These are phyloP conservation scores for Arabidopsis arenosa DNA, from an alignment of 345 rosid species.

Conservation along the genomic window DNA sequence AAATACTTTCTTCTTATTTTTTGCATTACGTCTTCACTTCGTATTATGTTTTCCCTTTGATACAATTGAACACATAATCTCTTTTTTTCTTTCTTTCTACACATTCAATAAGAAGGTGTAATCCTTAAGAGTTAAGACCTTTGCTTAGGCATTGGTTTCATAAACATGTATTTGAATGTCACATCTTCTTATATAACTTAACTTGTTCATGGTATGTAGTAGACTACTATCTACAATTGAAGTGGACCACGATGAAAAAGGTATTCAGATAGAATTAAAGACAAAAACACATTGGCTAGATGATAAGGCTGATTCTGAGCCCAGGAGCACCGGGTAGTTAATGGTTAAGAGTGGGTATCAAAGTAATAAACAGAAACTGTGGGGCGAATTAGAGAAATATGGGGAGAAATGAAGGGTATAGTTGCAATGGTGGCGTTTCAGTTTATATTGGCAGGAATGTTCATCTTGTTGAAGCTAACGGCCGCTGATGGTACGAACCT, in stretches of 20 bases:
- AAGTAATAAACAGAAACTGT: slow-evolving; percentile 5
- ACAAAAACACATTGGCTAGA: slow-evolving; percentile 10
- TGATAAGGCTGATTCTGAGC: slow-evolving; percentile 15
- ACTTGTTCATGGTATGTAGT: not conserved
- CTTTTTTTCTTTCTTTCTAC: not conserved
- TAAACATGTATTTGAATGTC: slow-evolving; percentile 21
- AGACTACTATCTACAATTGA: not conserved
- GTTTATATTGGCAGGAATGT: slow-evolving; percentile 43
- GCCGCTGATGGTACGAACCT: slow-evolving; percentile 42
- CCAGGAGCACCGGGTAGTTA: not conserved
- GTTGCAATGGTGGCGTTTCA: slow-evolving; percentile 48
- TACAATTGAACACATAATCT: slow-evolving; percentile 7
- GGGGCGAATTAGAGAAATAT: slow-evolving; percentile 2
- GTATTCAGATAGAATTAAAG: slow-evolving; percentile 5
- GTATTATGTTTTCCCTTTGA: slow-evolving; percentile 10
- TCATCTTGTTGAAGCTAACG: slow-evolving; percentile 49
- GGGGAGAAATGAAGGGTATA: slow-evolving; percentile 35
- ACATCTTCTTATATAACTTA: slow-evolving; percentile 24
- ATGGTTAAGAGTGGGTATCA: not conserved
- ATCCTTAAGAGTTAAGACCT: not conserved
- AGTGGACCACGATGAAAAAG: slow-evolving; percentile 39
- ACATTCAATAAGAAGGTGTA: not conserved
- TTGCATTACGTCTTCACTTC: slow-evolving; percentile 24
- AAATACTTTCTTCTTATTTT: slow-evolving; percentile 1
- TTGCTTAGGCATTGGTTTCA: slow-evolving; percentile 24